Conservation (phyloP, 768 basidiomycete species). For the Auricularia auricula-judae region DNA sequence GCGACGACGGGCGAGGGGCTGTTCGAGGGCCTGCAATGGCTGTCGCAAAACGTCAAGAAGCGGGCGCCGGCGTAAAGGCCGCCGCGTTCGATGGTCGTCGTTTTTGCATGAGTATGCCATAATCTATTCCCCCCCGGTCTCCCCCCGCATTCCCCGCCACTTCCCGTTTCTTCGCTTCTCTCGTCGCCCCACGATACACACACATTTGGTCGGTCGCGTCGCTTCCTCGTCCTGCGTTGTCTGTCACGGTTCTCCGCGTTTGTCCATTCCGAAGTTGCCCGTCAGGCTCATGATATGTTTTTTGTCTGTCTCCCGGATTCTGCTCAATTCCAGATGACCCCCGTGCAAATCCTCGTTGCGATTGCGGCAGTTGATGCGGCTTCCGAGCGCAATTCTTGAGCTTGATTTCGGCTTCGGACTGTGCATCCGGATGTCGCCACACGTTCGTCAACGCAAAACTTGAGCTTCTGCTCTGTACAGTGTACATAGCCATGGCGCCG, state of each 20-base stretch:
- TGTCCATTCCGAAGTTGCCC: too few species aligned
- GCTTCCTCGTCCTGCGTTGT: too few species aligned
- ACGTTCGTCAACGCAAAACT: not conserved
- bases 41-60: constrained; percentile 95
- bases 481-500: constrained; percentile 10
- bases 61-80: constrained; percentile 24
- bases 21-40: constrained; percentile 95
- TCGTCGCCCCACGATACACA: too few species aligned
- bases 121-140: not conserved
- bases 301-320: too few species aligned
- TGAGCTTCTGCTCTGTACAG: not conserved
- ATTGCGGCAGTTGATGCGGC: not conserved
- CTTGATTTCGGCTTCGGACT: not conserved
- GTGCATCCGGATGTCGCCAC: not conserved
- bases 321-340: too few species aligned
- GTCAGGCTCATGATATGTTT: too few species aligned
- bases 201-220: too few species aligned
- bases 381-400: not conserved
- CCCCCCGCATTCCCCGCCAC: not conserved
- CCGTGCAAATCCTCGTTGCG: too few species aligned
- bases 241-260: too few species aligned
- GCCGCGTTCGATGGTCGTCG: too few species aligned
- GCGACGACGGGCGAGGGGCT: constrained; percentile 95
- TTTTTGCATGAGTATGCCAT: not conserved
- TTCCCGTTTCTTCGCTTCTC: too few species aligned